Base-by-base conservation (phyloP, 139 green algal genomes). In the Coelastrella sp. region DNA sequence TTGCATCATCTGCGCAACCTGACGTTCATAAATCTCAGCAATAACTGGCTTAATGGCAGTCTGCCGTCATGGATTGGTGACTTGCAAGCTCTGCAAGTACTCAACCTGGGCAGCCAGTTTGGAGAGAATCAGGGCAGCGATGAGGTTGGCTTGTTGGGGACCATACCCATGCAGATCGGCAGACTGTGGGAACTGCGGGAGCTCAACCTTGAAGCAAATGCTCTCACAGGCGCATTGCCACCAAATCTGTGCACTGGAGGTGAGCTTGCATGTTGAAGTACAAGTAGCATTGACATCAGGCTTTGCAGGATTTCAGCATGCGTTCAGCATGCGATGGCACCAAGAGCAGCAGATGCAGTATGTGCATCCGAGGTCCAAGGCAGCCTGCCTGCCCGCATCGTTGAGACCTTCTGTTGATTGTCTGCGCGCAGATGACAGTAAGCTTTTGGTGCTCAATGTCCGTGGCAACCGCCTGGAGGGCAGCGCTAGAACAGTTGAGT, bases 31-130 rank as follows among this genome's bases (percentile, higher is more conserved):
- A 58, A 66, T 5, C 64, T 94, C 5, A n/a, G 7, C 6, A 80
- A 57, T 57, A 94, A 94, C 84, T 73, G 22, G 22, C 74, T 94
- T 5, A 66, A 89, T 64, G 92, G 92, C 85, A 92, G 64, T 3
- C 57, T 94, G 64, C 88, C 88, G 8, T 10, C 6, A 6, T 89
- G 77, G 47, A 47, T 92, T 65, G 56, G 8, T 16, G 60, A 65
- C 4, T 58, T 85, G 58, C 16, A 19, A 11, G 59, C 76, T 17
- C 61, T 87, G 81, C 81, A 54, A 5, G n/a, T 77, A 19, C 11
- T 87, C 8, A 77, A 74, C 16, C 82, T 87, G 64, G 82, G 82
- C 82, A 87, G 82, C 81, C n/a, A 87, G 61, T 77, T 77, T 78
- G 81, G 81, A 14, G 59, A 58, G 22, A 87, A 87, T 32, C 5